Conservation (phyloP, 1,139 yeast species). For the Casaregolazyma lundiana region DNA sequence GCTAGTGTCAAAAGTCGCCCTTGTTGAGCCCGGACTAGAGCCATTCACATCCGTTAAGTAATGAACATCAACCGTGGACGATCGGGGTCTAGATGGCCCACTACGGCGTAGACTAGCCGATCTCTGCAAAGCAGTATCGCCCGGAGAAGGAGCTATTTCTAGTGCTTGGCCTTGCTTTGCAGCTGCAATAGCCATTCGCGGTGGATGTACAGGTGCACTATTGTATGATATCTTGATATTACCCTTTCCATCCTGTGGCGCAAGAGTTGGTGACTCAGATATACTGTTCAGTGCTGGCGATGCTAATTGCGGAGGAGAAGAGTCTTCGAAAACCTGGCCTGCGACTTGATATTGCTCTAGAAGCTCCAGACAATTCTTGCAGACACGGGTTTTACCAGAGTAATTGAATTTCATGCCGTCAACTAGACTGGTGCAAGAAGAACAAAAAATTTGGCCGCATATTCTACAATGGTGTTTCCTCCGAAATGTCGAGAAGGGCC, state of each 20-base stretch:
- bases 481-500: constrained; percentile 62
- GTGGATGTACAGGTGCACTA: constrained; percentile 56
- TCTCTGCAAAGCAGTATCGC: constrained; percentile 1
- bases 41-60: neutral
- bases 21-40: neutral
- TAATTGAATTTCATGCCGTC: constrained; percentile 70
- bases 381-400: constrained; percentile 70
- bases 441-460: constrained; percentile 94
- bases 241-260: neutral
- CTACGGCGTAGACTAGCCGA: neutral
- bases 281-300: constrained; percentile 6
- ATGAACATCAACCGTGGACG: constrained; percentile 16
- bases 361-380: constrained; percentile 67
- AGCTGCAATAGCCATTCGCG: constrained; percentile 78
- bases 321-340: neutral
- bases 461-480: constrained; percentile 93
- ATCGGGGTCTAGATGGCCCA: constrained; percentile 15
- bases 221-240: constrained; percentile 24
- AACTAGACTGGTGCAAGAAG: constrained; percentile 75
- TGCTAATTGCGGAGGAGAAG: neutral
- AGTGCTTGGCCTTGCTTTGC: constrained; percentile 74
- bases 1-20: constrained; percentile 10
- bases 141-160: constrained; percentile 53
- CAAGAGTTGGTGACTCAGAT: neutral
- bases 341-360: constrained; percentile 38